phyloP scores from a whole-genome alignment of 352 stramenopile genomes.

The Globisporangium iwayamae region DNA sequence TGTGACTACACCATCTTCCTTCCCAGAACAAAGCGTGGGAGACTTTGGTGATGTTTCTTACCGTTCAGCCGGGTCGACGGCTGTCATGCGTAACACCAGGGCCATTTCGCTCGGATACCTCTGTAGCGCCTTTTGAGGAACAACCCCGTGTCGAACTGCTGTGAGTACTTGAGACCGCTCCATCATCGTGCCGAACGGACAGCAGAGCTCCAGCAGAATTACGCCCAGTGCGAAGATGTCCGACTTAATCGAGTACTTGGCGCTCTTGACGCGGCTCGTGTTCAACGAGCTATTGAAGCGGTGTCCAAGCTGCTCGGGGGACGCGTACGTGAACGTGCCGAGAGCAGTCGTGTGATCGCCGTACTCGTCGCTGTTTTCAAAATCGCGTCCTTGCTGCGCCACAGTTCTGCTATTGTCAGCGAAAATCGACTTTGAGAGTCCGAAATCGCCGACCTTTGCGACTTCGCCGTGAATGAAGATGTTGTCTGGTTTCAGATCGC shows the following conservation, averaged over 20 bases:
- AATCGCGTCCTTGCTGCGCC: slow-evolving; percentile 22
- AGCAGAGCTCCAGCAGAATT: slow-evolving; percentile 82
- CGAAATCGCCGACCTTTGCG: slow-evolving; percentile 71
- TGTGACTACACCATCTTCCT: not conserved
- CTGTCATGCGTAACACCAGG: slow-evolving; percentile 74
- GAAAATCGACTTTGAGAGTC: slow-evolving; percentile 59
- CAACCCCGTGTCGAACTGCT: slow-evolving; percentile 67
- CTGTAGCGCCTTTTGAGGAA: slow-evolving; percentile 63
- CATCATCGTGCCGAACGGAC: slow-evolving; percentile 84
- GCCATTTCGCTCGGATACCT: slow-evolving; percentile 68
- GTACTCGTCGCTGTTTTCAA: slow-evolving; percentile 24
- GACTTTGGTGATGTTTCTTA: slow-evolving; percentile 2
- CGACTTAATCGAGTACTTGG: slow-evolving; percentile 81
- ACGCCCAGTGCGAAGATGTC: slow-evolving; percentile 83
- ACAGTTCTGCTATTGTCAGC: slow-evolving; percentile 12
- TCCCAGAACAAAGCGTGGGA: not conserved
- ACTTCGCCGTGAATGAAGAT: slow-evolving; percentile 64
- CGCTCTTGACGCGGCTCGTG: slow-evolving; percentile 55
- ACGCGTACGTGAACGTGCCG: slow-evolving; percentile 82
- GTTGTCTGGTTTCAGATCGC: slow-evolving; percentile 75
- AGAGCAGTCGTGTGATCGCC: slow-evolving; percentile 75
- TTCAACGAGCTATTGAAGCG: slow-evolving; percentile 42
- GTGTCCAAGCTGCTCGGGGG: slow-evolving; percentile 80
- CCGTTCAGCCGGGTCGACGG: slow-evolving; percentile 63
- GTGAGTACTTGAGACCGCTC: slow-evolving; percentile 82